Base-by-base conservation (phyloP, 345 rosid species). In the Alliaria petiolata region DNA sequence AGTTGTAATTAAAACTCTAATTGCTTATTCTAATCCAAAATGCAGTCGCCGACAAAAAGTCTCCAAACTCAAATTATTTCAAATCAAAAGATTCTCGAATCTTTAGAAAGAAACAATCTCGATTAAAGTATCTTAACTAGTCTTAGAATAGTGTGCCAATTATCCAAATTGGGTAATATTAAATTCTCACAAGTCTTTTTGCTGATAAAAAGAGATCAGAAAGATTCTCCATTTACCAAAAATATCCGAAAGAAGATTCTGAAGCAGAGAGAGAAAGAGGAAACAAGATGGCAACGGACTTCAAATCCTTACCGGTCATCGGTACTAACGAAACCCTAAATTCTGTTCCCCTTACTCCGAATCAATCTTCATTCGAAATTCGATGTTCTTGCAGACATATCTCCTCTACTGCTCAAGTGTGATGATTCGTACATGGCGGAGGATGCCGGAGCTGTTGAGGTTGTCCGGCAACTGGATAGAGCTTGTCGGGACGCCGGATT, bases 401-500 rank as follows among this genome's bases (percentile, higher is more conserved):
- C 85, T 78, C 79, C 88, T 51, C 58, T 93, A 14, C 17, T 89
- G 49, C 81, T 70, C 40, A 93, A 83, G 70, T 81, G 83, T 30
- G 88, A 84, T 74, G 92, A 88, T 68, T 83, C 90, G 14, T 51
- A 80, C 52, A 83, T 89, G 86, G 76, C 76, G 8, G 81, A 81
- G 42, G 93, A 90, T 71, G 79, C 81, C 3, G 80, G 76, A 16
- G 96, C 89, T 1, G 52, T 65, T 16, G 70, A 78, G 25, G 96
- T 90, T 77, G 87, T 91, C 50, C 65, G 65, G 49, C 71, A 86
- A 74, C 75, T 93, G 59, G 89, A 90, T 72, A 85, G 39, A 69
- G 98, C 96, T 68, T 93, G 98, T 70, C 77, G 88, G 22, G 89
- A 89, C 31, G 88, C 96, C 15, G 96, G 97, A 10, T 93, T 93